Conservation (phyloP, 331 rosid genomes). For the Cucumis variabilis region DNA sequence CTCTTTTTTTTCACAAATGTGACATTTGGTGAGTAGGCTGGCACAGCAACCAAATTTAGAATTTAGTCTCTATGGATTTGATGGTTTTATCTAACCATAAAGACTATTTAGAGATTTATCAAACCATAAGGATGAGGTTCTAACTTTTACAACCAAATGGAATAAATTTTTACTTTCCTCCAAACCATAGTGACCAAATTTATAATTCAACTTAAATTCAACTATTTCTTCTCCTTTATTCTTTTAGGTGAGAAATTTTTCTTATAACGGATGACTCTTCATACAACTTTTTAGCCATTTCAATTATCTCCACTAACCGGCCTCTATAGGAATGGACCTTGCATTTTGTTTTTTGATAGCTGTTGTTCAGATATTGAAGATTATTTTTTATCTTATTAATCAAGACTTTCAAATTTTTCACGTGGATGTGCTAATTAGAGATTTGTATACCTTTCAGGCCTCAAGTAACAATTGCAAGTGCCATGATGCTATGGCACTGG, state of each 20-base stretch:
- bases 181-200: no score
- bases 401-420: not conserved
- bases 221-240: slow-evolving; percentile 25
- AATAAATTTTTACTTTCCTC: no score
- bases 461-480: slow-evolving; percentile 58
- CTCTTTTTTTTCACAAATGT: no score
- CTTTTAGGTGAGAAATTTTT: slow-evolving; percentile 18
- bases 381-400: slow-evolving; percentile 4
- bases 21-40: no score
- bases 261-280: not conserved
- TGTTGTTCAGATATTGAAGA: not conserved
- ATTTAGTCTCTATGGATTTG: no score
- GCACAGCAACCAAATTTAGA: no score
- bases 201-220: not conserved
- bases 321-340: not conserved
- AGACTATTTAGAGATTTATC: no score
- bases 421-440: slow-evolving; percentile 6
- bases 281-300: not conserved
- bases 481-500: slow-evolving; percentile 62
- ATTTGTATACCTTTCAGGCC: slow-evolving; percentile 48
- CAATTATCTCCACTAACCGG: not conserved
- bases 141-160: no score
- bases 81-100: no score
- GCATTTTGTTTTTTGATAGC: no score
- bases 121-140: no score